Percentiles rank a stretch among this genome's conserved stretches.
Evolutionary conservation across 225 moss, liverwort and hornwort species (phyloP).

Genomic region (Straminergon stramineum): DNA sequence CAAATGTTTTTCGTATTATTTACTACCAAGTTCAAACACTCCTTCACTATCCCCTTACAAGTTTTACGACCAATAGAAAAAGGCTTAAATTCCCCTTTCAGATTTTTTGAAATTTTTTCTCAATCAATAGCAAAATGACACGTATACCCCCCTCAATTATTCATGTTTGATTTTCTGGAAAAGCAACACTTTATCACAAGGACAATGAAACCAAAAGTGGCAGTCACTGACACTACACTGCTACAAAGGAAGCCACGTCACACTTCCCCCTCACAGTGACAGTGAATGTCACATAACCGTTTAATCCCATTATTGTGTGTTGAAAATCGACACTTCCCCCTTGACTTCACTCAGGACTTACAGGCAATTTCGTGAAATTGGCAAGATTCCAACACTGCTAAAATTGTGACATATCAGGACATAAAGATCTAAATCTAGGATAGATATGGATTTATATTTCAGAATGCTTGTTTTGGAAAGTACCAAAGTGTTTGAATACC

Average conservation of each 20-base stretch:
- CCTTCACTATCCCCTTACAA: too few species aligned
- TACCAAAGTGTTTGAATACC: background rate
- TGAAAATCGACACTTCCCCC: background rate
- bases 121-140: too few species aligned
- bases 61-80: too few species aligned
- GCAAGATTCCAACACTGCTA: background rate
- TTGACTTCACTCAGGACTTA: background rate
- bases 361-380: background rate
- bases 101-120: too few species aligned
- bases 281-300: background rate
- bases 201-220: too few species aligned
- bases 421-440: background rate
- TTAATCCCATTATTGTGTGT: background rate
- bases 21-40: too few species aligned
- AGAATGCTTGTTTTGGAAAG: background rate
- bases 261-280: background rate
- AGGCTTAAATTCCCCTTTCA: too few species aligned
- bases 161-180: too few species aligned
- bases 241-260: background rate
- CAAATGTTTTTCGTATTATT: too few species aligned
- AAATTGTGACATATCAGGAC: background rate
- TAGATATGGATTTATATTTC: background rate
- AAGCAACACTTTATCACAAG: too few species aligned
- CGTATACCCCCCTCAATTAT: too few species aligned
- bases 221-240: too few species aligned